Evolutionary conservation across 345 rosid species (phyloP).

Genomic region (Sisymbrium altissimum): DNA sequence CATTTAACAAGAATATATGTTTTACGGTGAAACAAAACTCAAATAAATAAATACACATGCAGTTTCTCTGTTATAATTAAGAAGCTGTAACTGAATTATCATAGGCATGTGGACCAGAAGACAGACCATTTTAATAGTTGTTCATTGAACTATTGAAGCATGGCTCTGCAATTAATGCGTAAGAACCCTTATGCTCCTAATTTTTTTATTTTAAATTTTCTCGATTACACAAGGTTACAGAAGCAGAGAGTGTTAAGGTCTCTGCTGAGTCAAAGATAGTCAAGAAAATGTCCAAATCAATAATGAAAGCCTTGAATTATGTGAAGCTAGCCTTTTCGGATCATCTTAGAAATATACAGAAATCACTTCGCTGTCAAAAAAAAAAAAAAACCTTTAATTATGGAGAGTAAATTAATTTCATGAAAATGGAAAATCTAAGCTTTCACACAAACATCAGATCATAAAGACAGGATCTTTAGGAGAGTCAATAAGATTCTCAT

Average conservation of each 20-base stretch:
- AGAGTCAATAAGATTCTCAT: slow-evolving; percentile 27
- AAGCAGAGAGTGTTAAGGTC: slow-evolving; percentile 18
- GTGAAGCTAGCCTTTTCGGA: not conserved
- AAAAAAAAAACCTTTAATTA: not conserved
- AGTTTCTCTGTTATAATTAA: slow-evolving; percentile 12
- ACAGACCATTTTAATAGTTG: not conserved
- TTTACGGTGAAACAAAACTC: not conserved
- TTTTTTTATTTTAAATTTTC: not conserved
- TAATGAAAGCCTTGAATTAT: slow-evolving; percentile 8
- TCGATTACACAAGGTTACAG: slow-evolving; percentile 13
- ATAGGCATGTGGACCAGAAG: slow-evolving; percentile 28
- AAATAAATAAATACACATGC: not conserved
- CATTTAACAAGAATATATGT: slow-evolving; percentile 8
- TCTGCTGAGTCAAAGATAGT: slow-evolving; percentile 15
- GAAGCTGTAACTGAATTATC: slow-evolving; percentile 21
- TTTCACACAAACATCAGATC: slow-evolving; percentile 22
- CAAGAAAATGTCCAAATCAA: slow-evolving; percentile 21
- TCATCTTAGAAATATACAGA: not conserved
- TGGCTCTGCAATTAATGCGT: slow-evolving; percentile 20
- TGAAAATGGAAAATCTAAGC: not conserved
- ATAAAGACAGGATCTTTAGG: slow-evolving; percentile 16
- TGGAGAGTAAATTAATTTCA: not conserved
- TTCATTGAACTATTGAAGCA: not conserved
- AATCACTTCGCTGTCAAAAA: not conserved
- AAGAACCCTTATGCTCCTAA: not conserved